phyloP scores from a whole-genome alignment of 108 stramenopile genomes.

The Cyclotella sp. region DNA sequence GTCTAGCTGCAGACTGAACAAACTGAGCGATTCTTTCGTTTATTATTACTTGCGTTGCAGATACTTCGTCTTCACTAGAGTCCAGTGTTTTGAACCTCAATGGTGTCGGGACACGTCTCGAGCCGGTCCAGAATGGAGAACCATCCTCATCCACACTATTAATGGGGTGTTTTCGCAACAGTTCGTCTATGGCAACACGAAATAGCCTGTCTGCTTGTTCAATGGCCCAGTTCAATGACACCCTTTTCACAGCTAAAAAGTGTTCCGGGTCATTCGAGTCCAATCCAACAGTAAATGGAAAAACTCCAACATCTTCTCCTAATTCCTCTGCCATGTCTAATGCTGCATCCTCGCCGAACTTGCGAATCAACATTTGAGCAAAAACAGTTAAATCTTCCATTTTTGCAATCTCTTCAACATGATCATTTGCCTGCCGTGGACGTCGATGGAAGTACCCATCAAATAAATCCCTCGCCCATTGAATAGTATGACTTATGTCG shows the following conservation, averaged over 20 bases:
- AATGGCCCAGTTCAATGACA: constrained; percentile 73
- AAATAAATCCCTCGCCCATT: constrained; percentile 90
- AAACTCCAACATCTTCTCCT: constrained; percentile 66
- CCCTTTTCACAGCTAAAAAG: constrained; percentile 37
- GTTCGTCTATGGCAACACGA: constrained; percentile 58
- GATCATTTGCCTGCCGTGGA: constrained; percentile 81
- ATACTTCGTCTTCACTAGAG: constrained; percentile 48
- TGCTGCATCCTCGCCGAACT: constrained; percentile 73
- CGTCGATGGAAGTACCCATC: constrained; percentile 83
- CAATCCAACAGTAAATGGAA: constrained; percentile 31
- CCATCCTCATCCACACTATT: constrained; percentile 96
- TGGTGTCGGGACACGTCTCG: constrained; percentile 69
- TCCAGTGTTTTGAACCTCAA: constrained; percentile 49
- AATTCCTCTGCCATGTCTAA: constrained; percentile 71
- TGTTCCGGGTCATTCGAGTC: constrained; percentile 50
- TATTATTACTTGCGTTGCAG: constrained; percentile 58
- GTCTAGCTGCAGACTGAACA: constrained; percentile 74
- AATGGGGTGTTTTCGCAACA: constrained; percentile 83
- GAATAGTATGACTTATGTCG: constrained; percentile 89
- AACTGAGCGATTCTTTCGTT: constrained; percentile 82
- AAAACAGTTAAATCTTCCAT: constrained; percentile 48
- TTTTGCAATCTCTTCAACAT: constrained; percentile 44
- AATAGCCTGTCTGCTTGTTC: constrained; percentile 60
- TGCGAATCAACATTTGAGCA: constrained; percentile 48
- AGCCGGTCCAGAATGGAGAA: constrained; percentile 92